Evolutionary conservation across 352 stramenopile genomes (phyloP), one percentile per base, ranked within the genome.

Genomic region (Phytopythium delawarense): DNA sequence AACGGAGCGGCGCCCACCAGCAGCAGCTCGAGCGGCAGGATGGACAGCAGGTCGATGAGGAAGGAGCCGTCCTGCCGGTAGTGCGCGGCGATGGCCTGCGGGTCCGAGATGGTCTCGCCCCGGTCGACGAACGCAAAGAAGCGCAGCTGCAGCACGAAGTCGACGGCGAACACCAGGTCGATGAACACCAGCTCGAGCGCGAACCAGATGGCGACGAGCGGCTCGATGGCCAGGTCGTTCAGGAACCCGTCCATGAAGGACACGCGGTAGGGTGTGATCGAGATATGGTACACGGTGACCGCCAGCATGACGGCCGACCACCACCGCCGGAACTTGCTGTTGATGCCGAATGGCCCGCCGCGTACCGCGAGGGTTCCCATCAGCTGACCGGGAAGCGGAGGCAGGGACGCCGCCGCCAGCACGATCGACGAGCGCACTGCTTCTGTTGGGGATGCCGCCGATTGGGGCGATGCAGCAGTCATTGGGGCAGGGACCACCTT

Each of bases 261-360:
- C 23, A 81, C 67, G n/a, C 83, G 82, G 44, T 89, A 78, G 16
- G 82, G 82, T 5, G 87, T 74, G 4, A 80, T 49, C 7, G 86
- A 18, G 13, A 83, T 57, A 59, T 88, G 88, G 52, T 90, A 89
- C 2, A 81, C 34, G 20, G 75, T 84, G 59, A 87, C 71, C 2
- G 32, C 7, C 16, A 91, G 71, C 82, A 88, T 89, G 37, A 85
- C 48, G 0, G 67, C 55, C 25, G 75, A 56, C 82, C 82, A 91
- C 9, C 57, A 42, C 21, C 79, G 69, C 15, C 82, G 72, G 35
- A 91, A 91, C 8, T 56, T 60, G 8, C 64, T 57, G 21, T 75
- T 70, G 35, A 56, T 53, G 6, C 67, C 67, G 34, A 75, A 69
- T 16, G 13, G 6, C 2, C 39, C 42, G n/a, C 21, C 30, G 37